Evolutionary conservation across 805 yeast genomes (phyloP).

Genomic region (Candida tibetensis): DNA sequence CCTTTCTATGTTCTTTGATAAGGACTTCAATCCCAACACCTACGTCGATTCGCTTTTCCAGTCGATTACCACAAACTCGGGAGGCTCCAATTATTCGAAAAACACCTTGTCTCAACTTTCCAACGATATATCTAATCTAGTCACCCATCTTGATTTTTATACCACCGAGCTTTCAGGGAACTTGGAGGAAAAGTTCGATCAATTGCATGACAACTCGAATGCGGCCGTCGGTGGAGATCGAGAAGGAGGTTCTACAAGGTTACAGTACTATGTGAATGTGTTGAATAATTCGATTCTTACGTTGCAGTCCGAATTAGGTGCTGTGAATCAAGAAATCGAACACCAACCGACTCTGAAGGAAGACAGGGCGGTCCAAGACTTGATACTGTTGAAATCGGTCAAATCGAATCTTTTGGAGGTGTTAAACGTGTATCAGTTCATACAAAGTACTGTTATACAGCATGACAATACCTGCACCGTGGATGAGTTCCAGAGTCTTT

Average conservation of each 20-base stretch:
- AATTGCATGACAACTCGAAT: conserved; percentile 35
- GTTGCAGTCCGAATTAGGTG: conserved; percentile 33
- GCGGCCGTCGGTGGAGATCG: conserved; percentile 46
- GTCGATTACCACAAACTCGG: conserved; percentile 34
- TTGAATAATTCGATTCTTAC: conserved; percentile 57
- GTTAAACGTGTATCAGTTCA: conserved; percentile 40
- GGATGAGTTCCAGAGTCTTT: conserved; percentile 14
- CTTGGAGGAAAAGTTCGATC: conserved; percentile 48
- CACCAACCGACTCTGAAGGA: background rate
- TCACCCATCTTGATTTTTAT: conserved; percentile 60
- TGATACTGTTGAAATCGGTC: conserved; percentile 44
- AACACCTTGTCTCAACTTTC: conserved; percentile 41
- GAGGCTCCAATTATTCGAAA: conserved; percentile 8
- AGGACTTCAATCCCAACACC: conserved; percentile 60
- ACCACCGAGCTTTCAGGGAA: conserved; percentile 57
- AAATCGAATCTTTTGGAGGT: conserved; percentile 48
- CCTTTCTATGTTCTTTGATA: conserved; percentile 66
- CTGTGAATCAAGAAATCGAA: conserved; percentile 13
- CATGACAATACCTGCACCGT: conserved; percentile 8
- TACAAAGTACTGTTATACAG: conserved; percentile 5
- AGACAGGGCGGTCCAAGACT: conserved; percentile 25
- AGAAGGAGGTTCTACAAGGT: conserved; percentile 29
- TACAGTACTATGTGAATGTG: conserved; percentile 65
- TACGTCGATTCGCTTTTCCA: conserved; percentile 62
- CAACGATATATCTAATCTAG: conserved; percentile 47